Evolutionary conservation across 176 grass and related monocot genomes (phyloP), one percentile per base, ranked within the genome.

Genomic region (Typha latifolia): DNA sequence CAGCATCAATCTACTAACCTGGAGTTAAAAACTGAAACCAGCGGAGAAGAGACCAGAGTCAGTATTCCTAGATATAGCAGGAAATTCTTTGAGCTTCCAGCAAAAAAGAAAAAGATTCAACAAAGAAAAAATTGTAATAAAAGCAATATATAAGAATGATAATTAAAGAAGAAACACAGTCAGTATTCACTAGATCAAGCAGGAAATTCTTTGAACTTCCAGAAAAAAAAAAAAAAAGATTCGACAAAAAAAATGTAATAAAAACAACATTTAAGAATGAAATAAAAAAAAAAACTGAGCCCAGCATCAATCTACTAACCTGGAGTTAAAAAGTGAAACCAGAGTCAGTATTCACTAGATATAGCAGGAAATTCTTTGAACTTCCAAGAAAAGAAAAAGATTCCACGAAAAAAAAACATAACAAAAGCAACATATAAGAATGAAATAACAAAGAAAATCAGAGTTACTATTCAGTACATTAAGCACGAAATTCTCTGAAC

Each of bases 21-120:
- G 3, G 3, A 26, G 47, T 71, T 82, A 75, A 14, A 66, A 52
- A 61, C 48, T 16, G 78, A 80, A 16, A 12, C 47, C 51, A 14
- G 66, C 73, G 32, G 68, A 69, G 14, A 55, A 5, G 16, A 19
- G 20, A 57, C 52, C 15, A 2, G 52, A 20, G 19, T 15, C 19
- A 57, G 52, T 57, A 57, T 15, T 10, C 15, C 52, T 10, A 2
- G 16, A 20, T 37, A 5, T 5, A 37, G 5, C 0, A 8, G 34
- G 4, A 37, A 37, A 37, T 37, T 26, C 34, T 34, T 4, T 37
- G 34, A 37, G 7, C 34, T 37, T 37, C 34, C 34, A 37, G 5
- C 4, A 53, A 37, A 6, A 37, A 37, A 37, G 7, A 37, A 8
- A 37, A 37, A 37, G 7, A 37, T 37, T 6, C 0, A 6, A 8